These are phyloP conservation scores for Asparagopsis taxiformis DNA, from an alignment of 31 red algal species.

Conservation along the genomic window DNA sequence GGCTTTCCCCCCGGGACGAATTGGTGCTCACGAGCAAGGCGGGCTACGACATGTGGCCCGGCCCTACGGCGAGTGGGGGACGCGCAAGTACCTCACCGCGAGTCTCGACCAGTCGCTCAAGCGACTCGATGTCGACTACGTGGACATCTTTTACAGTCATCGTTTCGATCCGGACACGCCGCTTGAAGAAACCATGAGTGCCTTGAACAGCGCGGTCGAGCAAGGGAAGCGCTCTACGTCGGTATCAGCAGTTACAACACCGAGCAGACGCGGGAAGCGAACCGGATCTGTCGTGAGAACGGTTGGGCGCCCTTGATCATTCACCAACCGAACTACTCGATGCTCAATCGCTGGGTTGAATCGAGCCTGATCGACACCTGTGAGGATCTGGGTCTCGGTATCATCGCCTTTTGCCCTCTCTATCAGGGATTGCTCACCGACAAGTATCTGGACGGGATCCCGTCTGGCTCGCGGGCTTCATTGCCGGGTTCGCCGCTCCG, in stretches of 20 bases:
- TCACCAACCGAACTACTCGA: slow-evolving; percentile 12
- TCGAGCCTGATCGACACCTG: not conserved
- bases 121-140: slow-evolving; percentile 43
- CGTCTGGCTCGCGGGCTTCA: not conserved
- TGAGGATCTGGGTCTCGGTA: slow-evolving; percentile 3
- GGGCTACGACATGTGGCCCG: slow-evolving; percentile 22
- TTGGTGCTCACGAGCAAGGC: slow-evolving; percentile 9
- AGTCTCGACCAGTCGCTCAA: slow-evolving; percentile 10
- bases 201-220: slow-evolving; percentile 32
- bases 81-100: slow-evolving; percentile 51
- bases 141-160: slow-evolving; percentile 62
- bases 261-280: slow-evolving; percentile 2
- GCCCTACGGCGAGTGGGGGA: slow-evolving; percentile 13
- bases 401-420: slow-evolving; percentile 8
- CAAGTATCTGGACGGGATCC: slow-evolving; percentile 14
- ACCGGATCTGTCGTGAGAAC: slow-evolving; percentile 2
- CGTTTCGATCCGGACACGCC: slow-evolving; percentile 48
- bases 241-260: slow-evolving; percentile 21
- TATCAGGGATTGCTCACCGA: slow-evolving; percentile 5
- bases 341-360: slow-evolving; percentile 24
- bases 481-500: not conserved
- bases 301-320: not conserved
- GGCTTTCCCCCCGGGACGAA: slow-evolving; percentile 3
- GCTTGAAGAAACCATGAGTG: slow-evolving; percentile 61
- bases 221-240: slow-evolving; percentile 48